Evolutionary conservation across 2,329 filamentous ascomycete species (phyloP), one percentile per base, ranked within the genome.

Genomic region (Aspergillus pseudoterreus): DNA sequence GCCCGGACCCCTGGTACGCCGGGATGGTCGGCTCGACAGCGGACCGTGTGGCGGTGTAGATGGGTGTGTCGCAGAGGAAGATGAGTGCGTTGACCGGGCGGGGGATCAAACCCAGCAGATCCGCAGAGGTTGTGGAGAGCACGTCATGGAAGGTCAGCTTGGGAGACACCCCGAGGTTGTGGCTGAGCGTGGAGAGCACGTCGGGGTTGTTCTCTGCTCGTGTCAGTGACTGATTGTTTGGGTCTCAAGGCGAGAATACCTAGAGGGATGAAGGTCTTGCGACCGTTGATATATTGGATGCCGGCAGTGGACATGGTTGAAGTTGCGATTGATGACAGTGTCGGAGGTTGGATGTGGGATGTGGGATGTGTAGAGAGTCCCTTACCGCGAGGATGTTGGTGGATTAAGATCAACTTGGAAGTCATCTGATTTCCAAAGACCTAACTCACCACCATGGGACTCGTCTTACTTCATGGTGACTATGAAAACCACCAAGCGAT

Each of bases 11-110:
- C 4, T 70, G 57, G 57, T 83, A 83, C 8, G 70, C 63, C 2
- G 60, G 50, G 43, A 70, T 72, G 24, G 66, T 63, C 4, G 66
- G 67, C 53, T 75, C 70, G 57, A 80, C 72, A 11, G 62, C 56
- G n/a, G 64, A 66, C 39, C 78, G 76, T 12, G 71, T 65, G 44
- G 65, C 61, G 53, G 71, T 54, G 57, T 72, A 78, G 46, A 75
- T 69, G 14, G 67, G 64, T 55, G 14, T 59, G 50, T 79, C 78
- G 15, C 76, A 75, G 58, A 81, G 80, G 62, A 82, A 75, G 46
- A 83, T 72, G 6, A 83, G 64, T 6, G 79, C 80, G 55, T 75
- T 72, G n/a, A 71, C 75, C 0, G 81, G 81, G 6, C 79, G 74
- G 0, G 80, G 79, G 43, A 82, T 72, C 15, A 8, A 42, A 12